Percentiles rank a stretch among this genome's conserved stretches.
These are phyloP conservation scores for Plasmodium gonderi DNA, from an alignment of 169 alveolate species.

Conservation along the genomic window DNA sequence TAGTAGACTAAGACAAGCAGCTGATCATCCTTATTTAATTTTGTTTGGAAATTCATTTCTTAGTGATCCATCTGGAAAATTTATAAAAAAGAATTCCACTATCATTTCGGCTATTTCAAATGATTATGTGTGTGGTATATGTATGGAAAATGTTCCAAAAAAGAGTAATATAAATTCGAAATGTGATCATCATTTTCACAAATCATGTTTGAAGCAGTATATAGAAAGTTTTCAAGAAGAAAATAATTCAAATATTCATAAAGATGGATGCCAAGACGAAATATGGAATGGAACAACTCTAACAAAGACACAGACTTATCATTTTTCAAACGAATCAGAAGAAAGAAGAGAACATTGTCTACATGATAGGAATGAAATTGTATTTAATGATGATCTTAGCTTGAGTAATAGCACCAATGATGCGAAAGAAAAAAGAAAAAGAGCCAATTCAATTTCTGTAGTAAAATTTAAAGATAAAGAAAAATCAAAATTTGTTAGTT, in stretches of 20 bases:
- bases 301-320: slow-evolving; percentile 77
- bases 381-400: background rate
- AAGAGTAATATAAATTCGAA: slow-evolving; percentile 80
- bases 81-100: slow-evolving; percentile 66
- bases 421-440: slow-evolving; percentile 30
- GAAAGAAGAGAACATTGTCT: background rate
- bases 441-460: slow-evolving; percentile 67
- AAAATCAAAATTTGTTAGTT: slow-evolving; percentile 18
- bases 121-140: slow-evolving; percentile 81
- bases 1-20: slow-evolving; percentile 92
- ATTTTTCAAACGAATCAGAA: background rate
- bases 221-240: slow-evolving; percentile 86
- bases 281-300: slow-evolving; percentile 13
- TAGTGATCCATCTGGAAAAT: slow-evolving; percentile 77
- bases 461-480: slow-evolving; percentile 69
- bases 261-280: background rate
- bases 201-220: slow-evolving; percentile 85
- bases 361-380: slow-evolving; percentile 3
- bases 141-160: slow-evolving; percentile 80
- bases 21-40: slow-evolving; percentile 92
- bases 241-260: slow-evolving; percentile 3
- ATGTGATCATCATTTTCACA: slow-evolving; percentile 90
- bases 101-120: slow-evolving; percentile 77
- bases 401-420: background rate
- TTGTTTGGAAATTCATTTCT: slow-evolving; percentile 86